These are phyloP conservation scores for Clitopilus passeckerianus DNA, from an alignment of 768 basidiomycete genomes.

Conservation along the genomic window DNA sequence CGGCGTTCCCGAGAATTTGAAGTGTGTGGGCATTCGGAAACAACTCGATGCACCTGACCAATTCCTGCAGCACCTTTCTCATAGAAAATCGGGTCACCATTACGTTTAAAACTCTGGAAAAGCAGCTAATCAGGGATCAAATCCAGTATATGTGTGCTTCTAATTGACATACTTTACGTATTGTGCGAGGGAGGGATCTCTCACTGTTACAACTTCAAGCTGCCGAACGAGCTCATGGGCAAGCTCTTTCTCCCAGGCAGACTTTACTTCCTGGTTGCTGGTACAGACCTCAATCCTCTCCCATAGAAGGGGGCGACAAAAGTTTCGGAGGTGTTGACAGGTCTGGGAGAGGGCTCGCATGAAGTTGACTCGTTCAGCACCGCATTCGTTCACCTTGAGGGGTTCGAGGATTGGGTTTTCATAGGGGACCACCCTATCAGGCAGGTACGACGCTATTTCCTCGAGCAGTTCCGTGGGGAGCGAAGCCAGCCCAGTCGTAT, in stretches of 20 bases:
- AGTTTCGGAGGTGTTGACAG: slow-evolving; percentile 11
- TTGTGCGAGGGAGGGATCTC: background rate
- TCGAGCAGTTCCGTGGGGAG: no score
- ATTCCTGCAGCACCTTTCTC: background rate
- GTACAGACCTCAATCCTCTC: slow-evolving; percentile 13
- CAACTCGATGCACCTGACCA: background rate
- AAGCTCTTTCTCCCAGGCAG: slow-evolving; percentile 2
- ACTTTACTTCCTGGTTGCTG: background rate
- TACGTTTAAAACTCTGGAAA: background rate
- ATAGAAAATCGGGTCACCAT: background rate
- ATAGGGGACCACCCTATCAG: no score
- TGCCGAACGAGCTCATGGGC: slow-evolving; percentile 7
- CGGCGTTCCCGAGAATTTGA: background rate
- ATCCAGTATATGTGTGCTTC: no score
- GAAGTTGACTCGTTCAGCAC: background rate
- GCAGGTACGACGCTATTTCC: no score
- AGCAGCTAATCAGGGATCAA: no score
- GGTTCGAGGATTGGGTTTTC: no score
- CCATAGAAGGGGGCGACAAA: slow-evolving; percentile 13
- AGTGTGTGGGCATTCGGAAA: background rate
- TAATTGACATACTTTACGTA: background rate
- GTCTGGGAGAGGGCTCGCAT: slow-evolving; percentile 14
- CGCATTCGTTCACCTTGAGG: no score
- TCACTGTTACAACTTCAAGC: background rate
- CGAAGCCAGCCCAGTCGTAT: no score